Base-by-base conservation (phyloP, 176 grass and related monocot species). In the Eragrostis curvula region DNA sequence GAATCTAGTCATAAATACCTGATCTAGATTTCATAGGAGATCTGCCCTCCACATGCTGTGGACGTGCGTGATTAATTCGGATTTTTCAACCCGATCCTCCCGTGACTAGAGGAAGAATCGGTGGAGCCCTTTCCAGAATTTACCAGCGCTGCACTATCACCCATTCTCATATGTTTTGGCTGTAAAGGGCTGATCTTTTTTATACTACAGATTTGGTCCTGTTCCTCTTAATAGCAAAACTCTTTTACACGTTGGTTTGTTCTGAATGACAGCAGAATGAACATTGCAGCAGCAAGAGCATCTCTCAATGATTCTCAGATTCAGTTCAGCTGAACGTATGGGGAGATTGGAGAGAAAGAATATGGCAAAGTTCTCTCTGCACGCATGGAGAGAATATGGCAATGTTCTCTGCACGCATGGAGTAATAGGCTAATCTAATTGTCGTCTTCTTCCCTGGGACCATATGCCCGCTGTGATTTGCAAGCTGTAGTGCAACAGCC, bases 21-120 rank as follows among this genome's bases (percentile, higher is more conserved):
- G 69, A 79, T 83, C 86, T n/a, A 73, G 74, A 83, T 78, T 57
- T 83, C 27, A 66, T 72, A 59, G 73, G 58, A 84, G 71, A 77
- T 81, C 55, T 40, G 53, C 28, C 7, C 5, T n/a, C 18, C 53
- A 81, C 87, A 39, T 46, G 71, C 2, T n/a, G 87, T 79, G 57
- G 49, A 57, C 20, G 56, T 83, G 27, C 15, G 65, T 45, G 74
- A 83, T 79, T 49, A 27, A 27, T 29, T 49, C 67, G 73, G 4
- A 8, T 55, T 55, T 32, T 36, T 12, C 36, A 76, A 69, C 43
- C 21, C 40, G 3, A 44, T 63, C 36, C 21, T 32, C 39, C 32
- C 52, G 20, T 25, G 9, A 32, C 68, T 73, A 16, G 24, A 21
- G 46, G 51, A 53, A 24, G 45, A 81, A 81, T 44, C 39, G 24